Evolutionary conservation across 2,329 filamentous ascomycete genomes (phyloP).

Genomic region (Penicillium sp.): DNA sequence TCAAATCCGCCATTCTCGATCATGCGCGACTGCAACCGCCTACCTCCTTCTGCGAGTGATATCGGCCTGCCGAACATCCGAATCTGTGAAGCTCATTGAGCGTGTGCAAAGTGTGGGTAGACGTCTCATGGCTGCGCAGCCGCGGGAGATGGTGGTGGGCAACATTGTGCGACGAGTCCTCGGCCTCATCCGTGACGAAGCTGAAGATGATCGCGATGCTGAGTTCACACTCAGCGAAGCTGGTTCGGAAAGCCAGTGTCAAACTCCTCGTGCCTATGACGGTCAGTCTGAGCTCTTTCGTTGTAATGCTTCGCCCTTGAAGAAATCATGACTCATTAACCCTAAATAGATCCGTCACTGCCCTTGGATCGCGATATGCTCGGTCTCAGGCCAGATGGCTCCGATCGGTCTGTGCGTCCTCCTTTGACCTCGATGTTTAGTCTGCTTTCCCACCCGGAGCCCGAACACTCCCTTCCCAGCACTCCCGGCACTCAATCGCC

Average conservation of each 20-base stretch:
- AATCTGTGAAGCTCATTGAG: conserved; percentile 75
- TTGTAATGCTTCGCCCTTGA: background rate
- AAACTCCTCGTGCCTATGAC: conserved; percentile 41
- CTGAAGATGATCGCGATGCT: conserved; percentile 73
- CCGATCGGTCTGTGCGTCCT: conserved; percentile 52
- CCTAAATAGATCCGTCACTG: conserved; percentile 27
- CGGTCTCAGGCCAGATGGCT: conserved; percentile 30
- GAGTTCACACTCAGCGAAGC: conserved; percentile 62
- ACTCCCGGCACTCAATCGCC: conserved; percentile 36
- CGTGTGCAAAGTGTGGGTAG: conserved; percentile 77
- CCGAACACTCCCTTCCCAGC: conserved; percentile 44
- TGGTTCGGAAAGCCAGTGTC: conserved; percentile 53
- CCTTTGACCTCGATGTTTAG: conserved; percentile 77
- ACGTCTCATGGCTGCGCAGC: conserved; percentile 77
- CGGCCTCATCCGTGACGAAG: conserved; percentile 87
- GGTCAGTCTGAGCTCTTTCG: conserved; percentile 24
- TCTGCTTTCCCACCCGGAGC: conserved; percentile 69
- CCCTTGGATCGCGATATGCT: conserved; percentile 29
- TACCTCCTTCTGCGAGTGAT: conserved; percentile 86
- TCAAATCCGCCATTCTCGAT: conserved; percentile 83
- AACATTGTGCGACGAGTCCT: conserved; percentile 92
- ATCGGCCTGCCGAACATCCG: conserved; percentile 73
- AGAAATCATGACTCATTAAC: conserved; percentile 10
- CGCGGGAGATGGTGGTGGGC: conserved; percentile 85
- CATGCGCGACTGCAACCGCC: conserved; percentile 87